These are phyloP conservation scores for Sphaerulina vaccinii DNA, from an alignment of 2,329 filamentous ascomycete species.

Conservation along the genomic window DNA sequence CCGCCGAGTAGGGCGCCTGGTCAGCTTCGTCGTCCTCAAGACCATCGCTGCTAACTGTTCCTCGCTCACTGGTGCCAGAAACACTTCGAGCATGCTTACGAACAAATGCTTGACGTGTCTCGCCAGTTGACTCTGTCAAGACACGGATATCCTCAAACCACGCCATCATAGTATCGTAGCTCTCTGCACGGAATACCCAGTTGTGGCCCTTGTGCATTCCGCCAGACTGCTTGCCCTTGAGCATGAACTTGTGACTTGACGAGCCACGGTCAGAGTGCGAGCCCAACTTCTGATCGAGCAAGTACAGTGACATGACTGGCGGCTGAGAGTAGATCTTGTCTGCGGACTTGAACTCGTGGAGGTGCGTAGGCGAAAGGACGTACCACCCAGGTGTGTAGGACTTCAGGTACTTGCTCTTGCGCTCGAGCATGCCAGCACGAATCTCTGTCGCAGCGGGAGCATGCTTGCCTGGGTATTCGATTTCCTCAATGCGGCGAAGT, in stretches of 20 bases:
- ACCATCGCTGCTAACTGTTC: conserved; percentile 68
- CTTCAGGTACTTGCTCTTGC: conserved; percentile 98
- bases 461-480: conserved; percentile 87
- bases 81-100: conserved; percentile 75
- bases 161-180: conserved; percentile 90
- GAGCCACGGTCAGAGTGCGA: conserved; percentile 81
- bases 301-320: conserved; percentile 92
- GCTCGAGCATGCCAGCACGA: conserved; percentile 84
- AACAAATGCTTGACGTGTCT: conserved; percentile 85
- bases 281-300: conserved; percentile 92
- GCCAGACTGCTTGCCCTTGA: conserved; percentile 93
- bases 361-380: conserved; percentile 89
- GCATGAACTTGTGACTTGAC: conserved; percentile 93
- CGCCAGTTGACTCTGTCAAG: conserved; percentile 82
- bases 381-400: conserved; percentile 98
- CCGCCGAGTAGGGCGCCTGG: conserved; percentile 63
- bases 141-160: conserved; percentile 94
- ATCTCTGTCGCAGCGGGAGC: conserved; percentile 82
- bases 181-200: conserved; percentile 67
- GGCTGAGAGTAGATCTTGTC: conserved; percentile 79
- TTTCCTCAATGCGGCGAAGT: conserved; percentile 73
- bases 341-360: conserved; percentile 98
- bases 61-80: conserved; percentile 61
- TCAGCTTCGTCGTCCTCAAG: conserved; percentile 69
- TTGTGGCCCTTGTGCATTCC: conserved; percentile 79